Evolutionary conservation across 139 green algal species (phyloP).

Genomic region (Chlorella sp.): DNA sequence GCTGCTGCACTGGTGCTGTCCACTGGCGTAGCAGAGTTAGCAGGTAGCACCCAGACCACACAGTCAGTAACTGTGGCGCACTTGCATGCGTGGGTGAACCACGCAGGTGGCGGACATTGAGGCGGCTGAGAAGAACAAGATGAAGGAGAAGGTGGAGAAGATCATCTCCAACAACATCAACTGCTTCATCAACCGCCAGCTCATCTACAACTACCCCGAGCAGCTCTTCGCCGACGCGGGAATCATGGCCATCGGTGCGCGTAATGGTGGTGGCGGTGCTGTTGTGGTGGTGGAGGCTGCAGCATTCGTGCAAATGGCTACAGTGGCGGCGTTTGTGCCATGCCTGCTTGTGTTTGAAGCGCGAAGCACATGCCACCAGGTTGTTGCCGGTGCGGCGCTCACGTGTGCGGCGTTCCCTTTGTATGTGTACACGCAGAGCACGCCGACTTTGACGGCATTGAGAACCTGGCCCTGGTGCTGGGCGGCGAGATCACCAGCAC

Average conservation of each 20-base stretch:
- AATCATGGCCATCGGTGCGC: conserved; percentile 13
- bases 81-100: neutral
- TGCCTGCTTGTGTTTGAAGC: too few relatives aligned
- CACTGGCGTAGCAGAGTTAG: too few relatives aligned
- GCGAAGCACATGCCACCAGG: too few relatives aligned
- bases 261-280: too few relatives aligned
- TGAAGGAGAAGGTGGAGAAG: conserved; percentile 83
- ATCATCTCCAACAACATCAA: conserved; percentile 94
- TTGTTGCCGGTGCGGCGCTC: too few relatives aligned
- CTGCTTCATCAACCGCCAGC: conserved; percentile 97
- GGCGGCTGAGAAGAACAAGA: conserved; percentile 95
- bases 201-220: conserved; percentile 99
- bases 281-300: too few relatives aligned
- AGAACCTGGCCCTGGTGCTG: conserved; percentile 94
- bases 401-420: too few relatives aligned
- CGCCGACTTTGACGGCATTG: conserved; percentile 80
- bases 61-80: too few relatives aligned
- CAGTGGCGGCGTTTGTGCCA: too few relatives aligned
- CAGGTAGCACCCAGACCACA: too few relatives aligned
- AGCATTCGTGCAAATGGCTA: too few relatives aligned
- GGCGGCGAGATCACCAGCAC: conserved; percentile 95
- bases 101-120: conserved; percentile 91
- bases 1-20: too few relatives aligned
- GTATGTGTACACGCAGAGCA: conserved; percentile 59
- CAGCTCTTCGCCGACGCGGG: conserved; percentile 45